Percentiles rank a stretch among this genome's conserved stretches.
Conservation (phyloP, 495 filamentous ascomycete genomes). For the Rhypophila decipiens region DNA sequence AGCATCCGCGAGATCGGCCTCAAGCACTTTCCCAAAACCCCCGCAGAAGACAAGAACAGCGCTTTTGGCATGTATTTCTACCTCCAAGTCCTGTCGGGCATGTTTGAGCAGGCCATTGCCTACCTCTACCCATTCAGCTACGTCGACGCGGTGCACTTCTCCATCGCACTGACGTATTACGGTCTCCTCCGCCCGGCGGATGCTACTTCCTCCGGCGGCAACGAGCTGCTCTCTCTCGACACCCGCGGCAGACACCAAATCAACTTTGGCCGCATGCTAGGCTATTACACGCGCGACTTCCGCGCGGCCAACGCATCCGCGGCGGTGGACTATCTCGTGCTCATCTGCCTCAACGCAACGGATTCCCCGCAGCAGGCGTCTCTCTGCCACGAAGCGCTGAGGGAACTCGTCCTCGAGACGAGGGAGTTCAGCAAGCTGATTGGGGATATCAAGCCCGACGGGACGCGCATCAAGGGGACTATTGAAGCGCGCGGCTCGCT, state of each 20-base stretch:
- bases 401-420: slow-evolving; percentile 92
- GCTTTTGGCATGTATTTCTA: slow-evolving; percentile 88
- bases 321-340: slow-evolving; percentile 85
- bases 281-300: slow-evolving; percentile 94
- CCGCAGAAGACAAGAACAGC: slow-evolving; percentile 59
- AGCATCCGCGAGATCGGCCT: slow-evolving; percentile 82
- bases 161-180: slow-evolving; percentile 83
- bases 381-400: slow-evolving; percentile 86
- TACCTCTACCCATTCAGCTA: slow-evolving; percentile 87
- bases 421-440: slow-evolving; percentile 90
- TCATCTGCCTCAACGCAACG: slow-evolving; percentile 91
- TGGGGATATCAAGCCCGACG: slow-evolving; percentile 81
- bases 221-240: slow-evolving; percentile 62
- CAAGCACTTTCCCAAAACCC: slow-evolving; percentile 71
- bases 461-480: slow-evolving; percentile 71
- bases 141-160: slow-evolving; percentile 90
- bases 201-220: slow-evolving; percentile 55
- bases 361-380: slow-evolving; percentile 65
- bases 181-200: slow-evolving; percentile 82
- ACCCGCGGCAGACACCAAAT: slow-evolving; percentile 81
- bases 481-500: slow-evolving; percentile 85
- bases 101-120: slow-evolving; percentile 91
- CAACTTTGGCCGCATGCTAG: slow-evolving; percentile 88
- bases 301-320: slow-evolving; percentile 77
- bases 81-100: slow-evolving; percentile 79